Base-by-base conservation (phyloP, 495 filamentous ascomycete species). In the Penicillium cataractarum region DNA sequence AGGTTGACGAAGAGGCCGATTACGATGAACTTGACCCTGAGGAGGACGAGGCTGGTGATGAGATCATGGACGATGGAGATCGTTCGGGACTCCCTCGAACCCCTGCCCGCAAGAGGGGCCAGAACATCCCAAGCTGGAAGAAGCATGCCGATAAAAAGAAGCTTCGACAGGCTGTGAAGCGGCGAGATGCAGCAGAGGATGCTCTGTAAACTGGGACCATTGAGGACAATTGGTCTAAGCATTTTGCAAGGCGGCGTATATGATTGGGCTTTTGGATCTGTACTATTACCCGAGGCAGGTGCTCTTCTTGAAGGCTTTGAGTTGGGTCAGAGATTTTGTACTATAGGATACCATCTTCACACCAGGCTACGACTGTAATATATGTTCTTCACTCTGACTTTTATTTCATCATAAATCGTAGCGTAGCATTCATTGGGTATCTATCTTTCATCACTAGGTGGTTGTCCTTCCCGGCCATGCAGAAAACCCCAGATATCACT, bases 101-200 rank as follows among this genome's bases (percentile, higher is more conserved):
- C 19, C 67, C 72, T 8, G 48, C 40, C 27, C 74, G 70, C 60
- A 76, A 80, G 65, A 78, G 73, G 63, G 79, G 79, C 0, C 70
- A 78, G 61, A 75, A 62, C 19, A 76, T 82, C 29, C 78, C 79
- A n/a, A 76, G 73, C 33, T 82, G 79, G 79, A 79, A 78, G 74
- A 80, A 79, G 61, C 63, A 79, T 60, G 67, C 66, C 44, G 72
- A 79, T 57, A 80, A 80, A 55, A 82, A 80, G 71, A 75, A 68
- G 65, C 39, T 75, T 56, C 69, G 79, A 39, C 76, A 78, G 60
- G 76, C 76, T 22, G 58, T 58, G 58, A 78, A 68, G 78, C 87
- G 65, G 66, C 67, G 52, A 51, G 66, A 61, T 59, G 57, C 53
- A 53, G 57, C 63, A 58, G 80, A 37, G 70, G 70, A 66, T 39